These are phyloP conservation scores for Lachnellula cervina DNA, from an alignment of 2,329 filamentous ascomycete species.

Conservation along the genomic window DNA sequence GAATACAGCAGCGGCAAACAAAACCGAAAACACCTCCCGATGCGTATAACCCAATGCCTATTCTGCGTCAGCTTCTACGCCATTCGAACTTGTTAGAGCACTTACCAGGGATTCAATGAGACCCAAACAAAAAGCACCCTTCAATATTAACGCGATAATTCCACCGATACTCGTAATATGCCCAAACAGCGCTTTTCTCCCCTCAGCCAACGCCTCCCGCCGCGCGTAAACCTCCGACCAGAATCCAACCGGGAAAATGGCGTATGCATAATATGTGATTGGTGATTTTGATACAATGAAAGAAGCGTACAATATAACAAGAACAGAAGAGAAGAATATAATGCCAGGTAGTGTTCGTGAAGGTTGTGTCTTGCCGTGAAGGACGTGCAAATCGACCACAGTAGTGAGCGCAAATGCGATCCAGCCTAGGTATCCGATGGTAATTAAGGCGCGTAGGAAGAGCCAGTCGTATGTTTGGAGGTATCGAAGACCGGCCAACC, in stretches of 20 bases:
- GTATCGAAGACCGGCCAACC: conserved; percentile 80
- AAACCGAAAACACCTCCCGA: conserved; percentile 76
- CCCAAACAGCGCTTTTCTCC: conserved; percentile 62
- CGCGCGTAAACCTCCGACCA: conserved; percentile 93
- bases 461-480: conserved; percentile 98
- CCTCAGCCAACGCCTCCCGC: conserved; percentile 62
- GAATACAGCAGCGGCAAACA: conserved; percentile 69
- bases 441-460: conserved; percentile 84
- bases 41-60: conserved; percentile 90
- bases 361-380: conserved; percentile 63
- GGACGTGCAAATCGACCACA: conserved; percentile 81
- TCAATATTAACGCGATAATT: conserved; percentile 55
- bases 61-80: conserved; percentile 13
- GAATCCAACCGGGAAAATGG: conserved; percentile 86
- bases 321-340: conserved; percentile 66
- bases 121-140: conserved; percentile 62
- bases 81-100: conserved; percentile 9
- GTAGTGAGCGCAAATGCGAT: conserved; percentile 87
- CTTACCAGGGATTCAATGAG: conserved; percentile 74
- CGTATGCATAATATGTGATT: conserved; percentile 82
- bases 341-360: conserved; percentile 56
- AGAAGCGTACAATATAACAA: conserved; percentile 72
- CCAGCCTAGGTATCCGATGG: conserved; percentile 89
- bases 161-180: conserved; percentile 59
- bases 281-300: conserved; percentile 78